Evolutionary conservation across 352 stramenopile species (phyloP).

Genomic region (Peronospora farinosa): DNA sequence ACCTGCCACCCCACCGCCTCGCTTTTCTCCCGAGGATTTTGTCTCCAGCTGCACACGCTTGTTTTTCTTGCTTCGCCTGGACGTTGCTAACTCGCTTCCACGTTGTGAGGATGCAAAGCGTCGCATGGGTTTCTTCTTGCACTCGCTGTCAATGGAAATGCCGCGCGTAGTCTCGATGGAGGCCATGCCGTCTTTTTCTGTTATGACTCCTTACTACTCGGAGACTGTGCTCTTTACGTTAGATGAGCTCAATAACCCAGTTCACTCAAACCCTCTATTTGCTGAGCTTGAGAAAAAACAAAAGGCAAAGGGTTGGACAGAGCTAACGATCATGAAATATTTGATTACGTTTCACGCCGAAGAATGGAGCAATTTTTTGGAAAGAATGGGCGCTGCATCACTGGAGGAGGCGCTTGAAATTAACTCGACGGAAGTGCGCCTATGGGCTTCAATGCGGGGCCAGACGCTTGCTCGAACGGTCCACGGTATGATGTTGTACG

Average conservation of each 20-base stretch:
- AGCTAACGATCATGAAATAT: constrained; percentile 86
- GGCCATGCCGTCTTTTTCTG: constrained; percentile 83
- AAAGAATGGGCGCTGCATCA: constrained; percentile 63
- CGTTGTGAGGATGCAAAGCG: constrained; percentile 78
- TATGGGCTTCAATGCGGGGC: constrained; percentile 80
- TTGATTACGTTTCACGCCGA: constrained; percentile 84
- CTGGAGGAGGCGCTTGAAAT: constrained; percentile 65
- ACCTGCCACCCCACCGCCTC: constrained; percentile 28
- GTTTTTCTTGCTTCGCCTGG: constrained; percentile 73
- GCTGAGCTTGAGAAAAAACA: constrained; percentile 63
- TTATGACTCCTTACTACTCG: constrained; percentile 86
- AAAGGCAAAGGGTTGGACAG: constrained; percentile 62
- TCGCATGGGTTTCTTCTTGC: constrained; percentile 84
- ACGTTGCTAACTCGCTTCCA: constrained; percentile 63
- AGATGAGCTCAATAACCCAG: constrained; percentile 80
- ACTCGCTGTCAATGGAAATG: constrained; percentile 83
- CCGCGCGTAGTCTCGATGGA: constrained; percentile 64
- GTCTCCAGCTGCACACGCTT: constrained; percentile 70
- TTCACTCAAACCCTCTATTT: constrained; percentile 79
- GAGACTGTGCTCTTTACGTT: constrained; percentile 83
- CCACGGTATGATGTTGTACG: constrained; percentile 88
- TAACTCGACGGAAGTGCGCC: constrained; percentile 63
- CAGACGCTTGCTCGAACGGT: constrained; percentile 85
- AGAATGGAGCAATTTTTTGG: constrained; percentile 86
- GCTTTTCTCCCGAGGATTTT: constrained; percentile 56